Base-by-base conservation (phyloP, 129 eudicot species). In the Heracleum sosnowskyi region DNA sequence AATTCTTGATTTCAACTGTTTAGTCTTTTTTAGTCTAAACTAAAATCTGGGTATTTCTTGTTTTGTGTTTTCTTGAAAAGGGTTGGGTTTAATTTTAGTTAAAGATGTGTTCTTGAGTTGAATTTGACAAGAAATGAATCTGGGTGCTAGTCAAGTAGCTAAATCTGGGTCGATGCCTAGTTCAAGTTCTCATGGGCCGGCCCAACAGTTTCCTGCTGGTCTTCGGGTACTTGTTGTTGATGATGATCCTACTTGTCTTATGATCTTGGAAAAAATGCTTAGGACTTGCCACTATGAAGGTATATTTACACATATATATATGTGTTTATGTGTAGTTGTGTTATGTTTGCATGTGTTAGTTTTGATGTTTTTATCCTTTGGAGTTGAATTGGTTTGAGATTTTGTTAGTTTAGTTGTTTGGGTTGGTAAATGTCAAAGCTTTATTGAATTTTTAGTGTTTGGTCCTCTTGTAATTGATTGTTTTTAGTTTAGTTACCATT, bases 211-310 rank as follows among this genome's bases (percentile, higher is more conserved):
- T 88, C 98, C 98, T 81, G 97, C 84, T 33, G 98, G 98, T 78
- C 85, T 93, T 74, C 84, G 98, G 73, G 98, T 93, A n/a, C 96
- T 93, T 73, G 97, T 87, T 73, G 98, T 93, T 12, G 98, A 93
- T 77, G 98, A 94, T 84, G 98, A 94, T 83, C 89, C 93, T n/a
- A 91, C 96, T 84, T 91, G 96, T 76, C 88, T 94, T 42, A 88
- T 76, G 87, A 86, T 94, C 87, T 87, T 94, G 57, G 96, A 87
- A 51, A 85, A 80, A 86, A 94, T 91, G 96, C 88, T 94, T 11
- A 53, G 53, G 34, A 88, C 63, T 26, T 94, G 98, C 80, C 90
- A 57, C 22, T 94, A 94, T 75, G 85, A 87, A 86, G 98, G 98
- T 94, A 88, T 60, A 26, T n/a, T n/a, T 0, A 18, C 33, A 39